Evolutionary conservation across 371 early-diverging fungal genomes (phyloP).

Genomic region (Mortierella polycephala): DNA sequence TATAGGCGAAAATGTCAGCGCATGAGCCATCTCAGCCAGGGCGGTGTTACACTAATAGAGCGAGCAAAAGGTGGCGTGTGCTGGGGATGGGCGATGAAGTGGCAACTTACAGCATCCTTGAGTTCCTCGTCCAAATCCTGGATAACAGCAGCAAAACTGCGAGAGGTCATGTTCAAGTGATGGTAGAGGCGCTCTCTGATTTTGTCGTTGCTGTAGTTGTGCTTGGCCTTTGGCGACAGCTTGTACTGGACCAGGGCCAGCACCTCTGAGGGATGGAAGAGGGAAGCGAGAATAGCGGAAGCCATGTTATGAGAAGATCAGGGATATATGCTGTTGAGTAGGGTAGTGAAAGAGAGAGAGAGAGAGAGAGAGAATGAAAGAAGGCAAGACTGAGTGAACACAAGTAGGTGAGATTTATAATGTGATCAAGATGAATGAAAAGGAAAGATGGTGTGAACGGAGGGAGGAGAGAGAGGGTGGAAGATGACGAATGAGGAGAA

Average conservation of each 20-base stretch:
- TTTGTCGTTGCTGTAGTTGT: slow-evolving; percentile 66
- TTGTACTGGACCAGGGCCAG: slow-evolving; percentile 82
- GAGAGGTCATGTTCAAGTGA: slow-evolving; percentile 90
- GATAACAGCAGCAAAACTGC: slow-evolving; percentile 97
- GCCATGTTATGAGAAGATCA: slow-evolving; percentile 24
- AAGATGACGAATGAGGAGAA: slow-evolving; percentile 9
- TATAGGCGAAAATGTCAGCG: slow-evolving; percentile 15
- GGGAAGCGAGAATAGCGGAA: slow-evolving; percentile 69
- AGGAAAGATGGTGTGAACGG: not conserved
- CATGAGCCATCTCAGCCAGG: no score
- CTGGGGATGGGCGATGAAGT: not conserved
- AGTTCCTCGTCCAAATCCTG: slow-evolving; percentile 91
- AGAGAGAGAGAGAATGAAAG: not conserved
- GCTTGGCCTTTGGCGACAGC: slow-evolving; percentile 65
- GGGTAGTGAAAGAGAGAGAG: slow-evolving; percentile 1
- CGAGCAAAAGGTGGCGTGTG: slow-evolving; percentile 3
- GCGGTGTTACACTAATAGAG: slow-evolving; percentile 1
- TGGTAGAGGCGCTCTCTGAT: slow-evolving; percentile 84
- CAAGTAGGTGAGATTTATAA: no score
- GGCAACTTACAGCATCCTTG: slow-evolving; percentile 76
- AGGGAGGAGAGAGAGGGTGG: not conserved
- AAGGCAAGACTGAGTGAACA: not conserved
- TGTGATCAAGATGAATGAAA: not conserved
- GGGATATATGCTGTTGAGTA: no score
- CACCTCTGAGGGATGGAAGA: slow-evolving; percentile 88